Percentiles rank a stretch among this genome's conserved stretches.
These are phyloP conservation scores for Adansonia grandidieri DNA, from an alignment of 441 rosid species.

Conservation along the genomic window DNA sequence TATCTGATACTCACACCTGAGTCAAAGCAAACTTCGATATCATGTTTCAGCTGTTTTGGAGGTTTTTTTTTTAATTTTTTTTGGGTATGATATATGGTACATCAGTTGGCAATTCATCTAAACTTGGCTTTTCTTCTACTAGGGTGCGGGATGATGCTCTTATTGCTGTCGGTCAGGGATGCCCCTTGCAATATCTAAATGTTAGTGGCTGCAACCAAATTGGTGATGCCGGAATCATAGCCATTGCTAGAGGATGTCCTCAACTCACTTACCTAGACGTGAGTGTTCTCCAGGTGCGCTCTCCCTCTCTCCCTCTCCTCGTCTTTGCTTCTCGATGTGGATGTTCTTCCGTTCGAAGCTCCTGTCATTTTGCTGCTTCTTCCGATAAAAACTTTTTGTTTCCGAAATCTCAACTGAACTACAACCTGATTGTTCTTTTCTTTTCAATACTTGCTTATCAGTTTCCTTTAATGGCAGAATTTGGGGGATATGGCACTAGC, in stretches of 20 bases:
- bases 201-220: constrained; percentile 87
- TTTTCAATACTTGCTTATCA: background rate
- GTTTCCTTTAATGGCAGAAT: constrained; percentile 42
- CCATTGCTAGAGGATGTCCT: constrained; percentile 87
- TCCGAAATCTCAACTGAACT: background rate
- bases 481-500: constrained; percentile 75
- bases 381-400: background rate
- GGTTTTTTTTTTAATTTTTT: background rate
- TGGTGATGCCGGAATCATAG: constrained; percentile 81
- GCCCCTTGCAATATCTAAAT: constrained; percentile 73
- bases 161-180: constrained; percentile 71
- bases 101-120: background rate
- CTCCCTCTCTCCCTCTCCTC: background rate
- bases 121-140: constrained; percentile 11
- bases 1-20: too few species aligned
- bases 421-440: background rate
- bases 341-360: background rate
- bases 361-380: background rate
- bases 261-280: constrained; percentile 71
- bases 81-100: background rate
- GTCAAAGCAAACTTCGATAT: too few species aligned
- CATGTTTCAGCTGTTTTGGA: background rate
- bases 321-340: too few species aligned
- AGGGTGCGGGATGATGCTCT: constrained; percentile 89
- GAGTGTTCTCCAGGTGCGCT: constrained; percentile 79